Base-by-base conservation (phyloP, 352 stramenopile genomes). In the Phytophthora aleatoria region DNA sequence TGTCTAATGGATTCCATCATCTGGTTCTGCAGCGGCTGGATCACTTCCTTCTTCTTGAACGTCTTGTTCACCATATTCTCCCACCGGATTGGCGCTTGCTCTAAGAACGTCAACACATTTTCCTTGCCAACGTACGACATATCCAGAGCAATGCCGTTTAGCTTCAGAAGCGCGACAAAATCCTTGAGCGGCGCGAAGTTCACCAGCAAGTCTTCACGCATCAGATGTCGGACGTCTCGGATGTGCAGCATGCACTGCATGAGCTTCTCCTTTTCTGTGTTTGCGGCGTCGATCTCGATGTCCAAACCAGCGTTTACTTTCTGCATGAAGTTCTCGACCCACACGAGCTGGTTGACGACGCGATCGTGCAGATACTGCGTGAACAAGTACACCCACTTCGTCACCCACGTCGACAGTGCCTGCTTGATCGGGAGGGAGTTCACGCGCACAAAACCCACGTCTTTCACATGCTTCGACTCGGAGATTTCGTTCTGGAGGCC, bases 371-470 rank as follows among this genome's bases (percentile, higher is more conserved):
- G 71, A 62, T 95, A 97, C 59, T 97, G 88, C 4, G 92, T 98
- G 60, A 97, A 98, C 31, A 97, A 77, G 57, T 97, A 98, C 33
- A 97, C 93, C 94, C 94, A 98, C 50, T 98, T 98, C 5, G 92
- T 98, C 1, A 97, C 91, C 90, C 92, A 98, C 11, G 94, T 98
- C 2, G 83, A 90, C 28, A 98, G 76, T 15, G 94, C 92, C 50
- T 98, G 94, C 65, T 98, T 98, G 62, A 98, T 96, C n/a, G 92
- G 94, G 41, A 98, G 83, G 9, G 90, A 89, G 59, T 98, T 98
- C 1, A 98, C 85, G 16, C 89, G 87, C 44, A 98, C 73, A 61
- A 98, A 98, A 2, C 91, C 92, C 12, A 98, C 87, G 43, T 98
- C 92, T 50, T 85, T 79, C 0, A 79, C 71, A 33, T 85, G 81